Evolutionary conservation across 2,329 filamentous ascomycete genomes (phyloP), one percentile per base, ranked within the genome.

Genomic region (Colletotrichum simmondsii): DNA sequence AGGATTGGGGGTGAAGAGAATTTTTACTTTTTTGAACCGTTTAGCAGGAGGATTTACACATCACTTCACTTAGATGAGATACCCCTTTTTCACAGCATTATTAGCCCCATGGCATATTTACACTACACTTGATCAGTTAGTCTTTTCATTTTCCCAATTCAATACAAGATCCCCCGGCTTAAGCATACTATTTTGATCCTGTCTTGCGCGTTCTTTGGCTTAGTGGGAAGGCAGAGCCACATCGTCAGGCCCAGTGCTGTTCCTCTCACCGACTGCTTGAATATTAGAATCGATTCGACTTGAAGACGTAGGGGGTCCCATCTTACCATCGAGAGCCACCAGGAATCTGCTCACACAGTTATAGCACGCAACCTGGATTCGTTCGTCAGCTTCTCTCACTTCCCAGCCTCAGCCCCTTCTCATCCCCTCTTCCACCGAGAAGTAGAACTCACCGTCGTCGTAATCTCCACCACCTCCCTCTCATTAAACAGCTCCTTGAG

Each of bases 281-380:
- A 63, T 54, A 73, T 85, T 76, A 84, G 80, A 35, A 60, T 35
- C 26, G 6, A 11, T 11, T 22, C 54, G 8, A 14, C 35, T 59
- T 26, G 32, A 63, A 30, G 32, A 32, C 32, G 32, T 12, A 37
- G 60, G 30, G 46, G 26, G 35, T 53, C 59, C 67, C 54, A 60
- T 84, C 89, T 82, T 83, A 92, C 90, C 93, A 83, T 97, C 92
- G 68, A 97, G 81, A 16, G 94, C 94, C 24, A 97, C 94, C 76
- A 97, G 81, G 77, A 97, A 95, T 35, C 94, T 88, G 80, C 93
- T 95, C 19, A 97, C 94, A 79, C 93, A 95, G 80, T 97, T 97
- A 81, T 97, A 97, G 67, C 90, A 91, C 14, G 93, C 93, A 76
- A 90, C 81, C 87, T 89, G 61, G 26, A 60, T 32, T 10, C 59